phyloP scores from a whole-genome alignment of 257 asterid genomes.

The Lycium barbarum region DNA sequence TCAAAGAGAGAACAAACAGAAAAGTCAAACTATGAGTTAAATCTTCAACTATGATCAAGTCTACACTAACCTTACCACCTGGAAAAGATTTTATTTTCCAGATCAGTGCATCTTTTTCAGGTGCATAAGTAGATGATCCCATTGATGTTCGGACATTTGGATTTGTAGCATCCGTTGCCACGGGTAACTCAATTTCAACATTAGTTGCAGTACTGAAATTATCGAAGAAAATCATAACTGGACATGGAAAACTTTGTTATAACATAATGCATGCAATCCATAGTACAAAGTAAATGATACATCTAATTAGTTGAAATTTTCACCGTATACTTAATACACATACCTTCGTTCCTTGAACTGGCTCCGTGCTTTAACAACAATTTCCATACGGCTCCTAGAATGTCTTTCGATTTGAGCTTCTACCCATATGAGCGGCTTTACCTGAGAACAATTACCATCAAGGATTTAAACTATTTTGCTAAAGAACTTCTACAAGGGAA shows the following conservation, averaged over 20 bases:
- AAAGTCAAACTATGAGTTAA: background rate
- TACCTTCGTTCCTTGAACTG: constrained; percentile 99
- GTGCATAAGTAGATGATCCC: constrained; percentile 98
- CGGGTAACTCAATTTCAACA: constrained; percentile 98
- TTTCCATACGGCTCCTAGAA: constrained; percentile 92
- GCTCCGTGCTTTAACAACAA: constrained; percentile 90
- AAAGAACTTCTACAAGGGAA: background rate
- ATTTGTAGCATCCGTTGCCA: constrained; percentile 94
- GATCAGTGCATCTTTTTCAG: constrained; percentile 87
- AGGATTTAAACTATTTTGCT: background rate
- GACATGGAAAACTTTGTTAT: constrained; percentile 24
- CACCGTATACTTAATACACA: constrained; percentile 18
- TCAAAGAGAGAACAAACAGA: constrained; percentile 23
- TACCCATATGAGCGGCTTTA: constrained; percentile 96
- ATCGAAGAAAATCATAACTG: constrained; percentile 39
- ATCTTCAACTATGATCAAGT: constrained; percentile 25
- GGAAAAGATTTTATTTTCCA: constrained; percentile 99
- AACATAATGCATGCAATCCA: constrained; percentile 21
- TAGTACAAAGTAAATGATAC: constrained; percentile 18
- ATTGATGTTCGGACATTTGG: constrained; percentile 96
- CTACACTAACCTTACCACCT: constrained; percentile 86
- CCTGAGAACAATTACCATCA: constrained; percentile 57
- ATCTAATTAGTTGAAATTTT: constrained; percentile 1
- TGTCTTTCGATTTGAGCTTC: constrained; percentile 96
- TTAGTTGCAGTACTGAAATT: constrained; percentile 91